Conservation (phyloP, 306 rosid genomes). For the Psophocarpus tetragonolobus region DNA sequence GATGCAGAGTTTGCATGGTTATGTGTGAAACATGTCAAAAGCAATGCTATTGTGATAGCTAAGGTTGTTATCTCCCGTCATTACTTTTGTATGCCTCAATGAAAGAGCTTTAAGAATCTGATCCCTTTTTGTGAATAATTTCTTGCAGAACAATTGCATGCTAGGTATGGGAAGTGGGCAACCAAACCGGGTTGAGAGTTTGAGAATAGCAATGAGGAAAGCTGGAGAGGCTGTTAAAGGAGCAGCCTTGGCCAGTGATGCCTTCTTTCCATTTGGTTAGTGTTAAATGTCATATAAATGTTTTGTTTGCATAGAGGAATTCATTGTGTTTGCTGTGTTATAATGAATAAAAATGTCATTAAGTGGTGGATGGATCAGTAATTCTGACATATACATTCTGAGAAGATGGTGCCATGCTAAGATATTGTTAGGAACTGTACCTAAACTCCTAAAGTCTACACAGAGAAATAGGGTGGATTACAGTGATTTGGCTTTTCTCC, state of each 20-base stretch:
- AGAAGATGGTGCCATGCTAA: neutral
- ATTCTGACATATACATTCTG: neutral
- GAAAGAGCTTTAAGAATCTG: constrained; percentile 14
- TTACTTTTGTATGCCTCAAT: neutral
- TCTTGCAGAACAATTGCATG: constrained; percentile 81
- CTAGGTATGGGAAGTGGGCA: constrained; percentile 99
- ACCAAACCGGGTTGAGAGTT: constrained; percentile 89
- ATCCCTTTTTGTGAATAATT: neutral
- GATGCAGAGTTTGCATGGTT: constrained; percentile 91
- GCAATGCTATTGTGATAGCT: constrained; percentile 90
- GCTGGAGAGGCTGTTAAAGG: constrained; percentile 91
- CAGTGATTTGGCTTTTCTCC: too few species aligned
- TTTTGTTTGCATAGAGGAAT: neutral
- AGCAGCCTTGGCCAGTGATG: constrained; percentile 95
- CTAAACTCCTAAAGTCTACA: neutral
- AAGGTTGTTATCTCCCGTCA: constrained; percentile 50
- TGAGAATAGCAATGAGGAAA: constrained; percentile 81
- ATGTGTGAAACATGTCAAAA: constrained; percentile 93
- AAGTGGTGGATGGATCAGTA: neutral
- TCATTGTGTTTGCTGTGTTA: neutral
- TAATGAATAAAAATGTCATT: neutral
- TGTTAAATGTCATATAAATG: constrained; percentile 3
- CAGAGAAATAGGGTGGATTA: neutral
- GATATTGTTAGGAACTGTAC: neutral
- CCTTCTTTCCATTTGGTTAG: constrained; percentile 97